Evolutionary conservation across 1,139 yeast genomes (phyloP), one percentile per base, ranked within the genome.

Genomic region (Hanseniaspora uvarum): DNA sequence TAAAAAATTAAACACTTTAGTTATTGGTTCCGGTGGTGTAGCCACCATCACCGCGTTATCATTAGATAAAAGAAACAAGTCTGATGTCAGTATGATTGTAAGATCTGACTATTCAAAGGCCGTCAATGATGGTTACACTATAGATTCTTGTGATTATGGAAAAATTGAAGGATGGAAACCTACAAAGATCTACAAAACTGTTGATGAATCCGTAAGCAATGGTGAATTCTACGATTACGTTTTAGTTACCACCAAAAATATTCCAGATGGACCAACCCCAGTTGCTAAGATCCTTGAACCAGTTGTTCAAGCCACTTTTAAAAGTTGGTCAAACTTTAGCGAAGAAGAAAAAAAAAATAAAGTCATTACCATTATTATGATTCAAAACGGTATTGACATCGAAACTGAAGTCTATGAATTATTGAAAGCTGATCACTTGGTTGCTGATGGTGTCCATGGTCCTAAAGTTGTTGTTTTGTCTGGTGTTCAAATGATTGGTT

Each of bases 1-100:
- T n/a, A 41, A 38, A 31, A 39, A 39, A 49, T 46, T 46, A 5
- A 54, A 54, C 46, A 46, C 55, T 23, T 65, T 78, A 48, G 70
- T 74, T 28, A 70, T 78, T 54, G 82, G 83, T 5, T 72, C 78
- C 44, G 83, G 82, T 5, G 82, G 84, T 19, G 79, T 80, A 1
- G 86, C 85, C 12, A 71, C 77, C 12, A 72, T 80, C 12, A 75
- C 80, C 16, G 79, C 83, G 0, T 68, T 75, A 49, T 71, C 80
- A 0, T 66, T 80, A 26, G 68, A 67, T 50, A 68, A 68, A 46
- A 63, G 71, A 23, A 59, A 57, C 1, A 56, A 57, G 34, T 56
- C 61, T 40, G 72, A 72, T 45, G 79, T 78, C 0, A 75, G 82
- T 1, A 62, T 77, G 31, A 70, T 70, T 5, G 77, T 79, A 1